Evolutionary conservation across 2,329 filamentous ascomycete species (phyloP), one percentile per base, ranked within the genome.

Genomic region (Cephalotrichum gorgonifer): DNA sequence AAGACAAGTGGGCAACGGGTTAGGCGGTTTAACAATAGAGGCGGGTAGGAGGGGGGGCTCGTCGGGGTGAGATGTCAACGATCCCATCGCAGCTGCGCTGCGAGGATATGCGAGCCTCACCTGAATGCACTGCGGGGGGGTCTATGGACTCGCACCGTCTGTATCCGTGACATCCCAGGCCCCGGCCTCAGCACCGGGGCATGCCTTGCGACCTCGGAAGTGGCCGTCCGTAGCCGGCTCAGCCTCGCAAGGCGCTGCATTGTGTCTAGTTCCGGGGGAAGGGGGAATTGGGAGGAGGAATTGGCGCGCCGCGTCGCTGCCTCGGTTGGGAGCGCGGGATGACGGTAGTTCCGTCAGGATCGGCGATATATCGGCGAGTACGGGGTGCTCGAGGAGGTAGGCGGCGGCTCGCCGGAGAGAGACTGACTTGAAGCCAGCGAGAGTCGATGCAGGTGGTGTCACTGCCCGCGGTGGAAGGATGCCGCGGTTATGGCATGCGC

Each of bases 81-180:
- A 31, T 31, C 14, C 14, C 28, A 31, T 31, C 8, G 28, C 14
- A 31, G 28, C 2, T 41, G 25, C 9, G 11, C n/a, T 3, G 15
- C 11, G 12, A 25, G n/a, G 33, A 26, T n/a, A n/a, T 23, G 22
- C 22, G 11, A 64, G 62, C 64, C 62, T 62, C 58, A 52, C 52
- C 57, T 55, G 56, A 49, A 54, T 43, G 49, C 49, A 31, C 46
- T 30, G 27, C 35, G 46, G 25, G 20, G 28, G 15, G 38, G 38
- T 14, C 28, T 26, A 14, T 41, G 25, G 28, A 48, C 42, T 9
- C 46, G 46, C 26, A 48, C 46, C 26, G 26, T 26, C 27, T 48
- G 46, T 1, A 48, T n/a, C 4, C 27, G 46, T 26, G 31, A 31
- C 27, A 27, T 43, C 17, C 43, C 33, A 26, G 35, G 38, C 22